Evolutionary conservation across 106 monocot genomes (phyloP).

Genomic region (Dendrobium huoshanense): DNA sequence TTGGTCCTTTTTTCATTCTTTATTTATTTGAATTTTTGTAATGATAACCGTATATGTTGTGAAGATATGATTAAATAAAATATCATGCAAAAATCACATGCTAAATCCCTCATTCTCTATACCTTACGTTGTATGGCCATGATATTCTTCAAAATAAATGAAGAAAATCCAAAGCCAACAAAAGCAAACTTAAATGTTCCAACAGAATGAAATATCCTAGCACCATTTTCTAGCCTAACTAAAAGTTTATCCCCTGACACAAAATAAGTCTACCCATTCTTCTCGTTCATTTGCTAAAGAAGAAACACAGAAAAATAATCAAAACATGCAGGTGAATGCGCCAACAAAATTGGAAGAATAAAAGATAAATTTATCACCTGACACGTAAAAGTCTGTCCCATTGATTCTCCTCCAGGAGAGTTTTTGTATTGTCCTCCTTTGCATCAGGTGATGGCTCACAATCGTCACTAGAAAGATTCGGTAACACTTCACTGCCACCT

Average conservation of each 20-base stretch:
- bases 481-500: constrained; percentile 13
- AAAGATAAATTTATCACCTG: constrained; percentile 37
- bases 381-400: constrained; percentile 92
- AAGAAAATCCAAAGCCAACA: background rate
- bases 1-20: too few relatives aligned
- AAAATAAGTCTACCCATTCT: background rate
- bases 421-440: constrained; percentile 47
- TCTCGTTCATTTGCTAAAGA: background rate
- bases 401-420: constrained; percentile 64
- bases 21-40: background rate
- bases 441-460: constrained; percentile 37
- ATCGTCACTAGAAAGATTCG: constrained; percentile 29
- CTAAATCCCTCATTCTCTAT: background rate
- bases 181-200: background rate
- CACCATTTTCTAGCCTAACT: background rate
- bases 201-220: background rate
- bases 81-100: background rate
- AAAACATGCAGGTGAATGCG: background rate
- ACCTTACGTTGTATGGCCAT: background rate
- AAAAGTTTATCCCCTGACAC: background rate
- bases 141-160: background rate
- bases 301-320: background rate
- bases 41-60: background rate
- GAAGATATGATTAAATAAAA: background rate
- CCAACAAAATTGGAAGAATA: background rate